These are phyloP conservation scores for Botrytis paeoniae DNA, from an alignment of 2,329 filamentous ascomycete species.

Conservation along the genomic window DNA sequence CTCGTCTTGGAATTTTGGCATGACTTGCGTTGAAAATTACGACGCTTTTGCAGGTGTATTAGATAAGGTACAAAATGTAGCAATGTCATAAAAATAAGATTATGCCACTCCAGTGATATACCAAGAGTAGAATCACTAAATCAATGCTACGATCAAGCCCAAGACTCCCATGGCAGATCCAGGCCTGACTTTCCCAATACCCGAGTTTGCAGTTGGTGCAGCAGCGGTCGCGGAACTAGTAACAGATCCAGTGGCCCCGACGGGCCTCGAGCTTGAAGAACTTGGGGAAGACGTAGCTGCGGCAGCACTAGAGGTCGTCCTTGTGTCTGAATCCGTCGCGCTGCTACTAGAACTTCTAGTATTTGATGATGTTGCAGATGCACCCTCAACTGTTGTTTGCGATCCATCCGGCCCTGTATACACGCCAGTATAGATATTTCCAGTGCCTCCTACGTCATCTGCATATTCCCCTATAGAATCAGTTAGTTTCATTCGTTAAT, in stretches of 20 bases:
- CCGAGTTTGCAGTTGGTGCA: not conserved
- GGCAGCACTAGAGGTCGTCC: not conserved
- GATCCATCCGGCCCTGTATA: not conserved
- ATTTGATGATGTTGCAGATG: not conserved
- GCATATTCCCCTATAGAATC: not conserved
- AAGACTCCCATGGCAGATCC: not conserved
- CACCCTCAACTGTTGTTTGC: not conserved
- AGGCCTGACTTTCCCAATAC: not conserved
- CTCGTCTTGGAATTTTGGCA: not conserved
- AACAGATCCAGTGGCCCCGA: not conserved
- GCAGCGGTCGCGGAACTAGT: not conserved
- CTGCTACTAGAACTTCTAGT: not conserved
- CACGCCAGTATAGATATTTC: not conserved
- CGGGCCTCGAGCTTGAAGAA: not conserved
- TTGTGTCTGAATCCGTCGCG: not conserved
- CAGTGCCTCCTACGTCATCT: not conserved
- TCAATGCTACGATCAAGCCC: not conserved
- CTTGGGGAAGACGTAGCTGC: not conserved
- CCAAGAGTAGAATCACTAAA: not conserved
- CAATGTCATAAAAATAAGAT: not conserved
- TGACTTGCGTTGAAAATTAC: not conserved
- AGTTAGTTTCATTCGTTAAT: not conserved
- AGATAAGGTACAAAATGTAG: not conserved
- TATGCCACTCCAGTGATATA: not conserved
- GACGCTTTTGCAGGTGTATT: not conserved